phyloP scores from a whole-genome alignment of 257 asterid genomes.

The Vinca minor region DNA sequence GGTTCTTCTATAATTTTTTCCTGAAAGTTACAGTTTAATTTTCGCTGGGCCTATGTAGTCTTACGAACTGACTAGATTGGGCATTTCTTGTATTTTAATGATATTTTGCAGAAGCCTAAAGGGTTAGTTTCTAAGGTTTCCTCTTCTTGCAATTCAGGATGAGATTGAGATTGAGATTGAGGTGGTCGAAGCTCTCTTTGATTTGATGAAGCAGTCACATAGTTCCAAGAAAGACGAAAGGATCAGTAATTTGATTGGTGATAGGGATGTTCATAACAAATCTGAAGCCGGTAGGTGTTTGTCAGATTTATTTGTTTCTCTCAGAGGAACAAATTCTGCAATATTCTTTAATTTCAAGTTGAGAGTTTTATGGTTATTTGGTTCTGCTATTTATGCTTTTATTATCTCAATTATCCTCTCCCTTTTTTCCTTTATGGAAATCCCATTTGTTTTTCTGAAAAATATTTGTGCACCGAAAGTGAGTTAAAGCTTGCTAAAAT shows the following conservation, averaged over 20 bases:
- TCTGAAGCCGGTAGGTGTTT: background rate
- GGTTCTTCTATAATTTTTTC: slow-evolving; percentile 12
- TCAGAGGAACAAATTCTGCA: background rate
- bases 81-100: slow-evolving; percentile 5
- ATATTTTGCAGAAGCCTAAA: slow-evolving; percentile 38
- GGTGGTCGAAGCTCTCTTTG: slow-evolving; percentile 70
- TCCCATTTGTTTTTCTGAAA: background rate
- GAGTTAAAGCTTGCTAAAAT: slow-evolving; percentile 24
- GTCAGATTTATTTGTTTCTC: background rate
- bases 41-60: background rate
- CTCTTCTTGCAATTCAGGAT: slow-evolving; percentile 30
- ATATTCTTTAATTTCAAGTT: background rate
- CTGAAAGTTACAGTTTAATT: background rate
- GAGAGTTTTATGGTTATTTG: background rate
- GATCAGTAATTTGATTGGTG: background rate
- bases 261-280: background rate
- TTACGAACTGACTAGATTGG: slow-evolving; percentile 9
- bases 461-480: slow-evolving; percentile 23
- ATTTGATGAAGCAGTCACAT: slow-evolving; percentile 47
- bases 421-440: too few relatives aligned
- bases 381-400: background rate
- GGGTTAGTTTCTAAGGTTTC: slow-evolving; percentile 13
- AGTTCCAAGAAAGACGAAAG: slow-evolving; percentile 7
- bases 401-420: background rate
- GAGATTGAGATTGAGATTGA: slow-evolving; percentile 62